Conservation (phyloP, 1,139 yeast species). For the Debaryomyces subglobosus region DNA sequence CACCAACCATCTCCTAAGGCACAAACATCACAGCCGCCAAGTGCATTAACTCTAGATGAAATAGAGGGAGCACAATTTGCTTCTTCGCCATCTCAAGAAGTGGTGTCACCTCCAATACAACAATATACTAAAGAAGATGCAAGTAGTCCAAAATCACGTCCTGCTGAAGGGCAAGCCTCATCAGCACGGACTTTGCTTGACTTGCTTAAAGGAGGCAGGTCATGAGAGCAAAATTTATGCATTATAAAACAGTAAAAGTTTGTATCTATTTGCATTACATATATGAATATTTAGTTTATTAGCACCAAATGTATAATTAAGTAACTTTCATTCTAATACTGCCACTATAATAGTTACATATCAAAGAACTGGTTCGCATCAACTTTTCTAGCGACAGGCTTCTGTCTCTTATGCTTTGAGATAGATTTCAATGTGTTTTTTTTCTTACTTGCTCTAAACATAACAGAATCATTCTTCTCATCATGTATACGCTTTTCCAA, state of each 20-base stretch:
- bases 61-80: conserved; percentile 7
- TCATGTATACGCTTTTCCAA: not conserved
- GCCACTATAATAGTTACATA: conserved; percentile 10
- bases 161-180: conserved; percentile 8
- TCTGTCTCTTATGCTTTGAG: conserved; percentile 5
- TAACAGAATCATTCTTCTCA: conserved; percentile 1
- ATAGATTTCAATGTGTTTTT: not conserved
- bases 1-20: conserved; percentile 1
- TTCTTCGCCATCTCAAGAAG: not conserved
- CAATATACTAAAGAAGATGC: not conserved
- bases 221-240: not conserved
- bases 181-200: conserved; percentile 18
- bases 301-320: not conserved
- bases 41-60: conserved; percentile 12
- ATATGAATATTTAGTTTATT: conserved; percentile 1
- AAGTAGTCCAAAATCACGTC: not conserved
- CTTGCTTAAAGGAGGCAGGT: conserved; percentile 17
- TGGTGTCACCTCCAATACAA: not conserved
- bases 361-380: conserved; percentile 20
- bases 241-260: not conserved
- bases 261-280: not conserved
- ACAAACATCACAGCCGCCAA: conserved; percentile 2
- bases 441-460: conserved; percentile 4
- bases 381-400: conserved; percentile 12
- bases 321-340: not conserved